These are phyloP conservation scores for Phialophora macrospora DNA, from an alignment of 2,329 filamentous ascomycete genomes.

Conservation along the genomic window DNA sequence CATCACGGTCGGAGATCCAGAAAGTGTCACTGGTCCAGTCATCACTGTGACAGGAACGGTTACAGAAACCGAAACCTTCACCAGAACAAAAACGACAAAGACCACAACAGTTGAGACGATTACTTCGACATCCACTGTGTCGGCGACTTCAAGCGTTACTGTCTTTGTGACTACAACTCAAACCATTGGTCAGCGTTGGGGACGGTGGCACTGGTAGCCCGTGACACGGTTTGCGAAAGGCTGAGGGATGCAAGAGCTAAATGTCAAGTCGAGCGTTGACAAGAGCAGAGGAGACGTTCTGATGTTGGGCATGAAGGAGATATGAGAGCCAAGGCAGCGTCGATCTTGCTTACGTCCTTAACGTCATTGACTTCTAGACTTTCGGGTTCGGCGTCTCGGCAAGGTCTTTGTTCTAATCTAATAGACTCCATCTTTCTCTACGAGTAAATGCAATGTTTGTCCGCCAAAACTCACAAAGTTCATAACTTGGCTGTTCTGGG, in stretches of 20 bases:
- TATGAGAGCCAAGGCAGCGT: not conserved
- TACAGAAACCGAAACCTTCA: slow-evolving; percentile 12
- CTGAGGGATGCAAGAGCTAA: not conserved
- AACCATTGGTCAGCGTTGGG: slow-evolving; percentile 15
- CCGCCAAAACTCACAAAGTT: slow-evolving; percentile 1
- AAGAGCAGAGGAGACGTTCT: not conserved
- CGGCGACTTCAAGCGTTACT: slow-evolving; percentile 18
- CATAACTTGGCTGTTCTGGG: slow-evolving; percentile 31
- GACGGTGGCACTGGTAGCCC: slow-evolving; percentile 24
- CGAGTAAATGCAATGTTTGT: not conserved
- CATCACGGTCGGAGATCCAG: slow-evolving; percentile 9
- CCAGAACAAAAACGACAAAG: slow-evolving; percentile 15
- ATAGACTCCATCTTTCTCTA: slow-evolving; percentile 11
- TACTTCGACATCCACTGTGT: slow-evolving; percentile 16
- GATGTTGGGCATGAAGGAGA: not conserved
- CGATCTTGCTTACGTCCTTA: not conserved
- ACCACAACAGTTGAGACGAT: slow-evolving; percentile 11
- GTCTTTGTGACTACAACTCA: slow-evolving; percentile 18
- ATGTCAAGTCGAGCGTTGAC: not conserved
- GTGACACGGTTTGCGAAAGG: not conserved
- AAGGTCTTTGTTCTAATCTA: slow-evolving; percentile 10
- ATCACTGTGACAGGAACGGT: slow-evolving; percentile 4
- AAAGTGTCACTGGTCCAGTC: not conserved
- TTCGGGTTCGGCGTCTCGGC: not conserved
- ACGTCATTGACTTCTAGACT: slow-evolving; percentile 8